Percentiles rank a stretch among this genome's conserved stretches.
phyloP scores from a whole-genome alignment of 345 rosid genomes.

The Acer yangbiense region DNA sequence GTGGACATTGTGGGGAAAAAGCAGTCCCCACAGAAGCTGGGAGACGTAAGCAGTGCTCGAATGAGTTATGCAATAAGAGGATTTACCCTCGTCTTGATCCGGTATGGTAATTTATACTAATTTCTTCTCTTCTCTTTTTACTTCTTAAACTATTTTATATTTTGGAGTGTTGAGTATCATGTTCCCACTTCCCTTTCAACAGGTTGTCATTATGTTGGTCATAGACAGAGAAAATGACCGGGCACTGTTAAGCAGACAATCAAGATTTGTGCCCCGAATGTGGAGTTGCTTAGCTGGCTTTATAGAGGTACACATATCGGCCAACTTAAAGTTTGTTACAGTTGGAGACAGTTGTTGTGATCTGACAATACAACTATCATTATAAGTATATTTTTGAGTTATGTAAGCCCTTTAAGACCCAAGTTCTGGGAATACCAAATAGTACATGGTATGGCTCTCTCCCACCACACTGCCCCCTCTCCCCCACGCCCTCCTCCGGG shows the following conservation, averaged over 20 bases:
- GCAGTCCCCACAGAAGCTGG: slow-evolving; percentile 83
- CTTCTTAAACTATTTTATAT: slow-evolving; percentile 6
- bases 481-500: too few species aligned
- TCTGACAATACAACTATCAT: neutral
- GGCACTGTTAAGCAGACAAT: slow-evolving; percentile 76
- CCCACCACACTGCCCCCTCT: too few species aligned
- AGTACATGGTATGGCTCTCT: too few species aligned
- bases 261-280: slow-evolving; percentile 91
- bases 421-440: neutral
- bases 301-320: slow-evolving; percentile 60
- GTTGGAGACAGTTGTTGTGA: neutral
- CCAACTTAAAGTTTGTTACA: slow-evolving; percentile 11
- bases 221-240: slow-evolving; percentile 85
- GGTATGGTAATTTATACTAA: slow-evolving; percentile 34
- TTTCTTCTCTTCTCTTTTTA: neutral
- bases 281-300: slow-evolving; percentile 99
- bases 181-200: slow-evolving; percentile 16
- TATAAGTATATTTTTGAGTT: neutral
- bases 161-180: slow-evolving; percentile 1
- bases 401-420: neutral
- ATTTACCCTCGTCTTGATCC: slow-evolving; percentile 95
- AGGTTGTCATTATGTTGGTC: slow-evolving; percentile 97
- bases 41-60: slow-evolving; percentile 71
- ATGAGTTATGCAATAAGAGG: slow-evolving; percentile 60
- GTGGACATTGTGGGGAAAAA: slow-evolving; percentile 78